Evolutionary conservation across 2,329 filamentous ascomycete species (phyloP), one percentile per base, ranked within the genome.

Genomic region (Coniosporium tulheliwenetii): DNA sequence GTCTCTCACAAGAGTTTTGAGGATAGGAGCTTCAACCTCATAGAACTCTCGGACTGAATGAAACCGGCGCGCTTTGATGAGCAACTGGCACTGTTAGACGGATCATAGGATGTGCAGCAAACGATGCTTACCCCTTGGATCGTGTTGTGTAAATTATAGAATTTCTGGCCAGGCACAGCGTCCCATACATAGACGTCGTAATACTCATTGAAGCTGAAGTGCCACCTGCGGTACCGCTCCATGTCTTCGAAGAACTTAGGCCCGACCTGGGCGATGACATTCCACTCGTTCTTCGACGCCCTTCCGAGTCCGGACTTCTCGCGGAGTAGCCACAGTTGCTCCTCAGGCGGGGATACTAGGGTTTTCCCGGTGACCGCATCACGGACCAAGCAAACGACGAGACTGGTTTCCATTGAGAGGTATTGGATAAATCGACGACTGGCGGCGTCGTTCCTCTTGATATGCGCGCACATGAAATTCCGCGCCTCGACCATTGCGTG

Each of bases 181-280:
- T 62, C 61, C 62, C 61, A 65, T 8, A 67, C 49, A 37, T 61
- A 62, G 15, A 66, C 50, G 48, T 65, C 61, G 38, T 62, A 65
- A 41, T 63, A 63, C 34, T 66, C 59, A 9, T 60, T 54, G 44
- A 66, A 66, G 3, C 56, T 53, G 40, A 65, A 58, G 30, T 54
- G 54, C 55, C 59, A 65, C 14, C 57, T 48, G 19, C 59, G 48
- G 8, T 46, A 41, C 10, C 47, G 48, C 14, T 62, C 60, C 52
- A 64, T 58, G n/a, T 56, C 48, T 30, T 62, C 59, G 37, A 63
- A 65, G 42, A 65, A 62, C 5, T 51, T 43, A 1, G 55, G 50
- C 1, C 57, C 58, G 30, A 65, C 52, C 40, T 56, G 47, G 19
- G 48, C 52, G 14, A 57, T 37, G n/a, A 58, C 43, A 4, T 57